Conservation (phyloP, 495 filamentous ascomycete species). For the Lasiosphaeriaceae sp. region DNA sequence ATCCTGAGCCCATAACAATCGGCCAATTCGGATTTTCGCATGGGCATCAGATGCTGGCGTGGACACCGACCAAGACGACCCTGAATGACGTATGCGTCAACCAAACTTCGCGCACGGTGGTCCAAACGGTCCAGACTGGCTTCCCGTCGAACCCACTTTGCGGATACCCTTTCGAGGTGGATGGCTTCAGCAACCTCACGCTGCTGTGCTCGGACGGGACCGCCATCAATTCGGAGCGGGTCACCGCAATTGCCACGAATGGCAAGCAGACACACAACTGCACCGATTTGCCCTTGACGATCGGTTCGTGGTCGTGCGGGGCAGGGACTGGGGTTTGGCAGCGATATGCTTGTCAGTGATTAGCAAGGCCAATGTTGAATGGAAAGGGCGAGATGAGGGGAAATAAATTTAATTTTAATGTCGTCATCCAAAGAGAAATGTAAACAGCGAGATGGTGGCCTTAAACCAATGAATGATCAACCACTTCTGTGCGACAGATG, state of each 20-base stretch:
- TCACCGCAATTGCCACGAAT: not conserved
- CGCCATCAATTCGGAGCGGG: not conserved
- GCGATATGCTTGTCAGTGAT: not conserved
- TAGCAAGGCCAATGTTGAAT: not conserved
- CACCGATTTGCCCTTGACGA: not conserved
- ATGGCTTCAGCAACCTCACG: not conserved
- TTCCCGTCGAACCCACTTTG: conserved; percentile 3
- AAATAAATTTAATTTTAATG: too few species aligned
- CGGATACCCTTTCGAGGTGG: not conserved
- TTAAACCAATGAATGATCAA: too few species aligned
- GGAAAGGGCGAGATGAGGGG: too few species aligned
- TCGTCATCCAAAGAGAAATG: too few species aligned
- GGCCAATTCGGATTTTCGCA: not conserved
- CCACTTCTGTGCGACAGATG: too few species aligned
- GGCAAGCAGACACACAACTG: conserved; percentile 1
- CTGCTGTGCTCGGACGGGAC: not conserved
- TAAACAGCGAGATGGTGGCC: too few species aligned
- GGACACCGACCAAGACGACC: conserved; percentile 5
- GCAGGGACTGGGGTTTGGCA: not conserved
- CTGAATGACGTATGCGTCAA: not conserved
- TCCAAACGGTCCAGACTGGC: not conserved
- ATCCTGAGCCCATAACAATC: conserved; percentile 4
- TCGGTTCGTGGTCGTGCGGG: not conserved
- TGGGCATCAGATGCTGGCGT: not conserved
- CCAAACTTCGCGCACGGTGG: not conserved